phyloP scores from a whole-genome alignment of 306 rosid genomes.

The Lathyrus sativus region DNA sequence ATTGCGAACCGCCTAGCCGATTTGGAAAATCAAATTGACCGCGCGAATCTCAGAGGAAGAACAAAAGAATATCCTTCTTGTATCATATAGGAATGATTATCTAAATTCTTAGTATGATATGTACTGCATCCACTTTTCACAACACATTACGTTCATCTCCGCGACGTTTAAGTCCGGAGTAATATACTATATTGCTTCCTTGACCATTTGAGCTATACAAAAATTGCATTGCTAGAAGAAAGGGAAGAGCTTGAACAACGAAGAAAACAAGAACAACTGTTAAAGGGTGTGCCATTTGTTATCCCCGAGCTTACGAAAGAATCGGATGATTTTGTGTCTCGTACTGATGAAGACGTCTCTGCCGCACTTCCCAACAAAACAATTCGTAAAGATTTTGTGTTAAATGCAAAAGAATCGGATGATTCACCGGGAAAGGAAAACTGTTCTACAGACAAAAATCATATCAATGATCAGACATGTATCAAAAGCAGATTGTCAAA shows the following conservation, averaged over 20 bases:
- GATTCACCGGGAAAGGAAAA: constrained; percentile 16
- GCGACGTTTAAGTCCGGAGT: neutral
- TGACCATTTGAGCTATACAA: constrained; percentile 40
- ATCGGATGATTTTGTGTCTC: too few species aligned
- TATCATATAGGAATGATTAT: constrained; percentile 12
- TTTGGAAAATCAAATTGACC: constrained; percentile 44
- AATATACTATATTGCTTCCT: constrained; percentile 30
- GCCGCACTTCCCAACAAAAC: constrained; percentile 29
- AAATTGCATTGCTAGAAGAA: constrained; percentile 37
- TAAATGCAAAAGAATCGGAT: constrained; percentile 23
- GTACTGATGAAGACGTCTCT: constrained; percentile 27
- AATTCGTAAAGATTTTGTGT: constrained; percentile 27
- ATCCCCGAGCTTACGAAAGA: constrained; percentile 16
- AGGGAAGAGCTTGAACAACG: constrained; percentile 32
- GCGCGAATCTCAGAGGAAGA: constrained; percentile 39
- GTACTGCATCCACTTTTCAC: neutral
- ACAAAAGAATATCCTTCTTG: constrained; percentile 46
- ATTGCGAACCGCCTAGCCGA: constrained; percentile 24
- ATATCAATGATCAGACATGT: constrained; percentile 14
- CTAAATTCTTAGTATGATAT: constrained; percentile 19
- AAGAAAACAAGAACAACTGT: constrained; percentile 27
- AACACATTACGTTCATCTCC: neutral
- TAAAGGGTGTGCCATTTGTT: constrained; percentile 24
- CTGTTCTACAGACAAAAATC: constrained; percentile 16
- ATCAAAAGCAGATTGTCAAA: constrained; percentile 32